Percentiles rank a stretch among this genome's conserved stretches.
These are phyloP conservation scores for Neopestalotiopsis sp. DNA, from an alignment of 2,329 filamentous ascomycete species.

Conservation along the genomic window DNA sequence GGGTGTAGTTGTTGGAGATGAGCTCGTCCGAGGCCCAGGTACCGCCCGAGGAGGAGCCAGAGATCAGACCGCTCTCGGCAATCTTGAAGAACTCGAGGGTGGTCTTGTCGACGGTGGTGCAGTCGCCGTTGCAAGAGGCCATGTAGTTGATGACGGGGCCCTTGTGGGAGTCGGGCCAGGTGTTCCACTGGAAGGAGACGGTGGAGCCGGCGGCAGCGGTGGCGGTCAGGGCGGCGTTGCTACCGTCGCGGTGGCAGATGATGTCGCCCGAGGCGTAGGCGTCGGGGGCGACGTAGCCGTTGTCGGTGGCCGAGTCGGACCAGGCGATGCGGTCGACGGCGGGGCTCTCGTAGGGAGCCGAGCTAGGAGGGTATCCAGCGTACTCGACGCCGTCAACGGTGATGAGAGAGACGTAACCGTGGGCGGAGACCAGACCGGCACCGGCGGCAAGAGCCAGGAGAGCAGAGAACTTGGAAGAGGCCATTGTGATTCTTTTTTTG, in stretches of 20 bases:
- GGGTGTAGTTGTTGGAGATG: slow-evolving; percentile 51
- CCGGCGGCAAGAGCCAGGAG: slow-evolving; percentile 21
- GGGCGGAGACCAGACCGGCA: slow-evolving; percentile 32
- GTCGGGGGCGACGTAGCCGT: slow-evolving; percentile 29
- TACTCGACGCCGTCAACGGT: slow-evolving; percentile 27
- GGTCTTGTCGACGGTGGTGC: slow-evolving; percentile 33
- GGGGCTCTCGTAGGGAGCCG: slow-evolving; percentile 26
- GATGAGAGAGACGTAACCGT: slow-evolving; percentile 36
- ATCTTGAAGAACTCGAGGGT: slow-evolving; percentile 38
- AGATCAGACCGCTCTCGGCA: slow-evolving; percentile 30
- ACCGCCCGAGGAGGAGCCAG: slow-evolving; percentile 25
- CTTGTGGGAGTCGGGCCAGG: slow-evolving; percentile 66
- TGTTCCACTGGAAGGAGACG: slow-evolving; percentile 65
- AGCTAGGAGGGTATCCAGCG: slow-evolving; percentile 24
- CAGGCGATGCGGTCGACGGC: slow-evolving; percentile 33
- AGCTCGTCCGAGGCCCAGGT: slow-evolving; percentile 16
- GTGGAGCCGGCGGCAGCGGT: slow-evolving; percentile 60
- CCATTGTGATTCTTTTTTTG: slow-evolving; percentile 13
- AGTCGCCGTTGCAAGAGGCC: slow-evolving; percentile 38
- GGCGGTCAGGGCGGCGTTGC: slow-evolving; percentile 34
- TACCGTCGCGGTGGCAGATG: slow-evolving; percentile 42
- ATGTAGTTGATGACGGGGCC: slow-evolving; percentile 41
- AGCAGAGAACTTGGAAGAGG: slow-evolving; percentile 16
- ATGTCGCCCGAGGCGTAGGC: slow-evolving; percentile 24
- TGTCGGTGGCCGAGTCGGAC: slow-evolving; percentile 38